phyloP scores from a whole-genome alignment of 2,329 filamentous ascomycete genomes.

The Paracorniculantispora psalliotae region DNA sequence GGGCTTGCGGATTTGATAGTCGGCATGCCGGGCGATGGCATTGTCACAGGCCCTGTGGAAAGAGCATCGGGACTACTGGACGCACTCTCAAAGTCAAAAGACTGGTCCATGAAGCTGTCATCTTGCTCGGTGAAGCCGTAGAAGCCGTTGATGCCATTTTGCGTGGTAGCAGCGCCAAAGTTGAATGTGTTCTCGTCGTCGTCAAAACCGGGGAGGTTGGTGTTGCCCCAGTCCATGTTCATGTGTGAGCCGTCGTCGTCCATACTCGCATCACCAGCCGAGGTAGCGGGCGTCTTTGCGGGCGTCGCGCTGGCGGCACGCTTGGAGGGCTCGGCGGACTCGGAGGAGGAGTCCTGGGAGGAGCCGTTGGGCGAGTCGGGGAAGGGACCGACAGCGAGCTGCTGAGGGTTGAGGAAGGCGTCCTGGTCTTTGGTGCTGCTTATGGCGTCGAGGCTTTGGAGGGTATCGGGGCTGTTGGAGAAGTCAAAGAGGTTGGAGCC shows the following conservation, averaged over 20 bases:
- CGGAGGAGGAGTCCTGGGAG: constrained; percentile 47
- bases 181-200: constrained; percentile 35
- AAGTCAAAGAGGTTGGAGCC: constrained; percentile 31
- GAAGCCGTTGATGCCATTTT: constrained; percentile 25
- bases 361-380: constrained; percentile 38
- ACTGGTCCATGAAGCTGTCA: constrained; percentile 43
- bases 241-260: constrained; percentile 34
- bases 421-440: constrained; percentile 26
- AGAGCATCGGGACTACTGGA: constrained; percentile 50
- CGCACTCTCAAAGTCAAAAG: constrained; percentile 55
- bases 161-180: constrained; percentile 25
- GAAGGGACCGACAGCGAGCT: constrained; percentile 33
- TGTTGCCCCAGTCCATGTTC: constrained; percentile 40
- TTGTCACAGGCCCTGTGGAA: constrained; percentile 23
- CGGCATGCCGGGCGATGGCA: constrained; percentile 41
- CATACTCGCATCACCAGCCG: constrained; percentile 38
- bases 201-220: constrained; percentile 28
- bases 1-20: constrained; percentile 33
- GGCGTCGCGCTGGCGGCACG: constrained; percentile 42
- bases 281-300: constrained; percentile 37
- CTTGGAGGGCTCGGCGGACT: constrained; percentile 46
- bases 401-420: constrained; percentile 29
- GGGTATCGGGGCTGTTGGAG: constrained; percentile 33
- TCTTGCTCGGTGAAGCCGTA: constrained; percentile 30
- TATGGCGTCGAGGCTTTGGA: constrained; percentile 30